Conservation (phyloP, 768 basidiomycete genomes). For the Leccinum truebloodii region DNA sequence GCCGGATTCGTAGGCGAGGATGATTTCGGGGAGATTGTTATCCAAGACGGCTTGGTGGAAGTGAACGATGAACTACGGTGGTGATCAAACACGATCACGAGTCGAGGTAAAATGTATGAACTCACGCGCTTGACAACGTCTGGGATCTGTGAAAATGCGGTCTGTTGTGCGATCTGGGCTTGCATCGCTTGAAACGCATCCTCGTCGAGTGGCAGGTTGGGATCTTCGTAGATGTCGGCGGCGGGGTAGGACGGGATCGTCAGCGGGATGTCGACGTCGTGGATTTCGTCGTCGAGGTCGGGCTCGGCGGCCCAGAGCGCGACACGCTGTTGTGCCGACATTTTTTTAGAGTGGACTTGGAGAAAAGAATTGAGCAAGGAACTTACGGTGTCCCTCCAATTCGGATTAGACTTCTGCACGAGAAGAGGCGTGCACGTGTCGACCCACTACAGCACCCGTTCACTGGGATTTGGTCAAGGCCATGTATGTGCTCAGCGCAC, state of each 20-base stretch:
- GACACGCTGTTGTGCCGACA: slow-evolving; percentile 65
- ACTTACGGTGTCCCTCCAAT: too few species aligned
- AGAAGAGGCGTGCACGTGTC: too few species aligned
- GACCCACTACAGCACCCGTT: too few species aligned
- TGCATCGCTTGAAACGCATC: slow-evolving; percentile 70
- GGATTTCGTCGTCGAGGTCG: slow-evolving; percentile 75
- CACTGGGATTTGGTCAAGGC: too few species aligned
- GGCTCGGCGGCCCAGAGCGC: slow-evolving; percentile 76
- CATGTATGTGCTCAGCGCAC: too few species aligned
- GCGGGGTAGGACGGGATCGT: slow-evolving; percentile 29
- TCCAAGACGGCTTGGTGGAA: slow-evolving; percentile 92
- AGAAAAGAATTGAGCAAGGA: too few species aligned
- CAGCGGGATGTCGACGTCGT: slow-evolving; percentile 61
- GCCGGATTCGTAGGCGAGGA: slow-evolving; percentile 91
- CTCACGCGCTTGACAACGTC: slow-evolving; percentile 86
- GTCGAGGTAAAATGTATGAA: slow-evolving; percentile 12
- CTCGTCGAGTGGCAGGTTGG: slow-evolving; percentile 67
- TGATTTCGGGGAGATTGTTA: slow-evolving; percentile 90
- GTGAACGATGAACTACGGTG: slow-evolving; percentile 81
- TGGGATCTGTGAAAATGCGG: slow-evolving; percentile 80
- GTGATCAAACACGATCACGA: background rate
- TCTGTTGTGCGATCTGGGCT: slow-evolving; percentile 82
- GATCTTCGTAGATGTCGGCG: slow-evolving; percentile 33
- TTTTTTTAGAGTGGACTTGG: background rate
- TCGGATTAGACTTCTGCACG: too few species aligned